These are phyloP conservation scores for Rhynchosporium agropyri DNA, from an alignment of 2,329 filamentous ascomycete species.

Conservation along the genomic window DNA sequence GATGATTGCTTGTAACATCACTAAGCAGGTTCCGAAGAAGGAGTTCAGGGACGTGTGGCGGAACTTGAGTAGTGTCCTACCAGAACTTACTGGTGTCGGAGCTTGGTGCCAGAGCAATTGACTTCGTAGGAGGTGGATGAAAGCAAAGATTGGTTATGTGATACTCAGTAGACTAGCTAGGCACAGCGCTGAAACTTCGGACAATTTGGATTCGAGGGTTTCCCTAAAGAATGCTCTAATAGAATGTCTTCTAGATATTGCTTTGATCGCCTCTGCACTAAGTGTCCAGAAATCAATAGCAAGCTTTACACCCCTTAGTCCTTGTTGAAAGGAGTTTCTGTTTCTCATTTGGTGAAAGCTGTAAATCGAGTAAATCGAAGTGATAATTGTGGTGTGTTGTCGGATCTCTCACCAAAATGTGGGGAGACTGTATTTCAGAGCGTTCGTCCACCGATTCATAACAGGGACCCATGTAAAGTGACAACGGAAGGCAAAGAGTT, in stretches of 20 bases:
- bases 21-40: not conserved
- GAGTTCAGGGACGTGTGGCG: not conserved
- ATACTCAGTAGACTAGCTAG: not conserved
- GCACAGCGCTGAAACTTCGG: not conserved
- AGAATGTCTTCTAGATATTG: not conserved
- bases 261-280: not conserved
- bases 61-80: not conserved
- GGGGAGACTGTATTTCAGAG: not conserved
- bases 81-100: not conserved
- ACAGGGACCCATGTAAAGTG: not conserved
- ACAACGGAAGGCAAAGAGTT: too few species aligned
- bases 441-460: not conserved
- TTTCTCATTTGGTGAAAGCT: too few species aligned
- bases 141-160: not conserved
- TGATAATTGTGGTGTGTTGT: too few species aligned
- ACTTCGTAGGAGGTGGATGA: not conserved
- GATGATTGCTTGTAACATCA: constrained; percentile 4
- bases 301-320: too few species aligned
- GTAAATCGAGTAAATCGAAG: too few species aligned
- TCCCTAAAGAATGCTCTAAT: not conserved
- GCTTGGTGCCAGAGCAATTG: constrained; percentile 1
- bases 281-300: too few species aligned
- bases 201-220: not conserved
- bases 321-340: too few species aligned
- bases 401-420: constrained; percentile 5